A percentile compares a stretch with the other conserved stretches of the same genome.
These are phyloP conservation scores for Yamadazyma dushanensis DNA, from an alignment of 1,139 yeast genomes.

Conservation along the genomic window DNA sequence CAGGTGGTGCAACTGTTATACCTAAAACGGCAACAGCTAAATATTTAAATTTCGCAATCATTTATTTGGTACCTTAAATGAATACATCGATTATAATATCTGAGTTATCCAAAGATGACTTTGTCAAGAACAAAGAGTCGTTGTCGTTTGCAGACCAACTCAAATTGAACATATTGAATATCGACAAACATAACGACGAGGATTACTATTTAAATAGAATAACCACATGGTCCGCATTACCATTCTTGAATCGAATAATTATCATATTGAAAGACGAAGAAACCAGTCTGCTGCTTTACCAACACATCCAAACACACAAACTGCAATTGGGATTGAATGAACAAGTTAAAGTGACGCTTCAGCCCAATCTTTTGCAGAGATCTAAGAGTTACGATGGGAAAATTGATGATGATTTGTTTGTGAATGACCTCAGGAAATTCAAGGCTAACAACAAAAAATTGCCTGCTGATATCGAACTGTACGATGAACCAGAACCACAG, in stretches of 20 bases:
- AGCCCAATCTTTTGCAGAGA: conserved; percentile 41
- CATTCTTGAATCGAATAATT: conserved; percentile 43
- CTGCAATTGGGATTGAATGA: conserved; percentile 8
- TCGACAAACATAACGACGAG: conserved; percentile 18
- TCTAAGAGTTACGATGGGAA: conserved; percentile 39
- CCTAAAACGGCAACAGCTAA: neutral
- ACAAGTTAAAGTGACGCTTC: conserved; percentile 33
- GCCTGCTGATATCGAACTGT: conserved; percentile 17
- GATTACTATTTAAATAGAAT: conserved; percentile 31
- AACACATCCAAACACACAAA: conserved; percentile 19
- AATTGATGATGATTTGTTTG: conserved; percentile 21
- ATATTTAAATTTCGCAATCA: neutral
- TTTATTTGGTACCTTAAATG: conserved; percentile 5
- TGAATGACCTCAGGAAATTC: conserved; percentile 28
- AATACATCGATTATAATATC: conserved; percentile 42
- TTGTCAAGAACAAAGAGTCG: conserved; percentile 19
- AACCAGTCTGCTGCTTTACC: conserved; percentile 28
- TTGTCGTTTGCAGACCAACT: conserved; percentile 38
- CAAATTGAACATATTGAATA: conserved; percentile 33
- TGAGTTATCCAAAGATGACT: conserved; percentile 34
- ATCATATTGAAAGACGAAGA: conserved; percentile 36
- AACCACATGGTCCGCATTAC: conserved; percentile 46
- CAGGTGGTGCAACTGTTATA: no score
- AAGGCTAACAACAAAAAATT: conserved; percentile 18
- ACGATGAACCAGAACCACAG: conserved; percentile 43